Percentiles rank a stretch among this genome's conserved stretches.
Evolutionary conservation across 2,329 filamentous ascomycete species (phyloP).

Genomic region (Knufia fluminis): DNA sequence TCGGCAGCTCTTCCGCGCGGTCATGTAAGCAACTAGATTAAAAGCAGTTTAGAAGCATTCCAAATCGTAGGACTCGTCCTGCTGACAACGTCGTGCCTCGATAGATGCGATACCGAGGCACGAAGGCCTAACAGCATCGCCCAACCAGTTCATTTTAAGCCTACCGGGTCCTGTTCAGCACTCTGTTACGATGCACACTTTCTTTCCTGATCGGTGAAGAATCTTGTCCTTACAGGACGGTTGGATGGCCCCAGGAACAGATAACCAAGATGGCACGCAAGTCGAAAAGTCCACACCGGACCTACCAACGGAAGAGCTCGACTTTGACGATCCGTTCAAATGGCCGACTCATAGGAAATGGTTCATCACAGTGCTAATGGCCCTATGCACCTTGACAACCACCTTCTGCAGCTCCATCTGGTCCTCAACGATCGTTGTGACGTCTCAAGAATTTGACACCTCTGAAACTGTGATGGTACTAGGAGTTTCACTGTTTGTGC

Average conservation of each 20-base stretch:
- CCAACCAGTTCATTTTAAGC: too few species aligned
- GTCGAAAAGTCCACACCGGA: constrained; percentile 26
- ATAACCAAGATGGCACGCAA: background rate
- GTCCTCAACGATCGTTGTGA: constrained; percentile 32
- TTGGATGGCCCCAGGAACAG: background rate
- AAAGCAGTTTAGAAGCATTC: too few species aligned
- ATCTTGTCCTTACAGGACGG: too few species aligned
- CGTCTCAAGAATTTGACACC: constrained; percentile 35
- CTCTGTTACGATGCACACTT: too few species aligned
- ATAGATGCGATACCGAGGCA: too few species aligned
- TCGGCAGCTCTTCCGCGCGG: too few species aligned
- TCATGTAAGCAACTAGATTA: too few species aligned
- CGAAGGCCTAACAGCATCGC: too few species aligned
- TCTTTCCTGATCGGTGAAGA: too few species aligned
- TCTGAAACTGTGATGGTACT: constrained; percentile 39
- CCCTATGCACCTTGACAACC: constrained; percentile 35
- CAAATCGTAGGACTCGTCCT: too few species aligned
- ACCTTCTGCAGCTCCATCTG: constrained; percentile 41
- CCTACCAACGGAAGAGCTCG: background rate
- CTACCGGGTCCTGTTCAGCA: too few species aligned
- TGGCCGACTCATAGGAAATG: constrained; percentile 28
- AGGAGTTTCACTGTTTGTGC: constrained; percentile 32
- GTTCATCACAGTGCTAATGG: constrained; percentile 33
- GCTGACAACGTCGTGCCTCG: too few species aligned
- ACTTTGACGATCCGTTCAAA: constrained; percentile 7